Evolutionary conservation across 2,329 filamentous ascomycete species (phyloP).

Genomic region (Chaetothyriales sp.): DNA sequence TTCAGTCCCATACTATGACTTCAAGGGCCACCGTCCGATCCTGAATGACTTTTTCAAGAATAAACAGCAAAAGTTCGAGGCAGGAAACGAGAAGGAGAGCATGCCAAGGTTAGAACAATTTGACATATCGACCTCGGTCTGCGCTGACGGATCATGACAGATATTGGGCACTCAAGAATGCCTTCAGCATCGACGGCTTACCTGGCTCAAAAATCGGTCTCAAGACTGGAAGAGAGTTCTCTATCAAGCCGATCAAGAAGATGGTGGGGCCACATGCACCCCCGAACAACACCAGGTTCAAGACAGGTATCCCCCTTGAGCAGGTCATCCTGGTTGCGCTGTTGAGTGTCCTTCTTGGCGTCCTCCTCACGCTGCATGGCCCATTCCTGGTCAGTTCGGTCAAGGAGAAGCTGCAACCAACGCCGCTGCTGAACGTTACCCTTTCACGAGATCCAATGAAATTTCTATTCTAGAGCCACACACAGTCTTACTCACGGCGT

Average conservation of each 20-base stretch:
- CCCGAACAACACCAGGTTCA: background rate
- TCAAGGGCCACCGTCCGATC: conserved; percentile 12
- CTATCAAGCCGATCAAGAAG: conserved; percentile 16
- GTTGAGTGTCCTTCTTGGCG: conserved; percentile 3
- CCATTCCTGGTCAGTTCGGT: background rate
- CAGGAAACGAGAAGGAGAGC: conserved; percentile 30
- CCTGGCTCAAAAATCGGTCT: conserved; percentile 34
- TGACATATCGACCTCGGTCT: background rate
- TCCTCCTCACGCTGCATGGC: background rate
- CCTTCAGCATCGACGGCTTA: conserved; percentile 42
- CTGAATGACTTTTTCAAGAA: conserved; percentile 16
- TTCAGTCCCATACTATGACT: conserved; percentile 31
- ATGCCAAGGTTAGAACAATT: conserved; percentile 20
- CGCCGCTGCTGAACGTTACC: background rate
- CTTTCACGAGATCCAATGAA: background rate
- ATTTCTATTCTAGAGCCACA: background rate
- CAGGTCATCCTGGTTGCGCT: conserved; percentile 11
- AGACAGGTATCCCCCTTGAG: conserved; percentile 1
- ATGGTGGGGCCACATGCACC: conserved; percentile 15
- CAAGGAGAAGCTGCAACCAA: background rate
- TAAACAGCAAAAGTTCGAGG: conserved; percentile 6
- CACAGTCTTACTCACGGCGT: background rate
- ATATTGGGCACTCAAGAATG: conserved; percentile 45
- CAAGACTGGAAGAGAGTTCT: conserved; percentile 7
- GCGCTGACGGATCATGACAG: conserved; percentile 25